A percentile compares a stretch with the other conserved stretches of the same genome.
Conservation (phyloP, 2,329 filamentous ascomycete genomes). For the Aspergillus pseudonomiae region DNA sequence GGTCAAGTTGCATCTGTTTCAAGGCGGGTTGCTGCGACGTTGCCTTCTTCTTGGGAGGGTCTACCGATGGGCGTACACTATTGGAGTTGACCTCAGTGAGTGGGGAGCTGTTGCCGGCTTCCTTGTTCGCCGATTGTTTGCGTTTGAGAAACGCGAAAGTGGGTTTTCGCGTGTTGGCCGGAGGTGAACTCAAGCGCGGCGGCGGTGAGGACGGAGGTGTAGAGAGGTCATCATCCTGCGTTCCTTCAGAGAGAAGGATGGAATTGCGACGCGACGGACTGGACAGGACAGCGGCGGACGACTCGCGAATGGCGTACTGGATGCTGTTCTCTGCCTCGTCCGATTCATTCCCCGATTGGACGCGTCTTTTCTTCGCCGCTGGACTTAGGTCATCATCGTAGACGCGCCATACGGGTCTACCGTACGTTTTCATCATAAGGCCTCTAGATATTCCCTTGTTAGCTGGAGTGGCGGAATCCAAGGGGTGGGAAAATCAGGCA, state of each 20-base stretch:
- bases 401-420: slow-evolving; percentile 50
- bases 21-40: slow-evolving; percentile 39
- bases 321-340: slow-evolving; percentile 50
- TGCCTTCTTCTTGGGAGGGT: slow-evolving; percentile 41
- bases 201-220: slow-evolving; percentile 59
- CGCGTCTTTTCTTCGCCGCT: slow-evolving; percentile 50
- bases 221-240: slow-evolving; percentile 48
- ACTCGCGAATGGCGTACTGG: slow-evolving; percentile 52
- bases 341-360: slow-evolving; percentile 37
- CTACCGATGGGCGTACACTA: slow-evolving; percentile 43
- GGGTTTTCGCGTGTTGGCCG: slow-evolving; percentile 49
- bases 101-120: slow-evolving; percentile 33
- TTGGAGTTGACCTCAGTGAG: slow-evolving; percentile 52
- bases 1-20: slow-evolving; percentile 64
- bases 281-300: slow-evolving; percentile 48
- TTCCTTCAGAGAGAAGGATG: slow-evolving; percentile 46
- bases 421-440: slow-evolving; percentile 55
- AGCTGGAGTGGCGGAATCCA: slow-evolving; percentile 5
- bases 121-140: slow-evolving; percentile 41
- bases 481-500: slow-evolving; percentile 11
- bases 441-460: slow-evolving; percentile 37
- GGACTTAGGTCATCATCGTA: slow-evolving; percentile 49
- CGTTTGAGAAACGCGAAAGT: slow-evolving; percentile 55
- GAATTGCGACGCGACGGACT: slow-evolving; percentile 53
- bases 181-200: slow-evolving; percentile 46